phyloP scores from a whole-genome alignment of 2,329 filamentous ascomycete genomes.

The Colletotrichum endophyticum region DNA sequence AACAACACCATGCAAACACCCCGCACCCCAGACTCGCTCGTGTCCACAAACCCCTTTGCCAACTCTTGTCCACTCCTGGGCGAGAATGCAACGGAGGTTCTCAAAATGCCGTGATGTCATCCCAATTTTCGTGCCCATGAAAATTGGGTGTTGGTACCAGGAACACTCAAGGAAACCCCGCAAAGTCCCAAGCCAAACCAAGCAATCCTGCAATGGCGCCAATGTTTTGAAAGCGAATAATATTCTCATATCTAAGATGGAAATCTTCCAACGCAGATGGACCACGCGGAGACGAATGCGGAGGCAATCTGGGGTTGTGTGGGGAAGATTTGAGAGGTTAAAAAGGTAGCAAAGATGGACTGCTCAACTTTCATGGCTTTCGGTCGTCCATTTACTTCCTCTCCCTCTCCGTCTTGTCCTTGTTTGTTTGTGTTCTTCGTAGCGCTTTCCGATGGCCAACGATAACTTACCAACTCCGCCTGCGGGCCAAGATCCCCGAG shows the following conservation, averaged over 20 bases:
- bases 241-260: background rate
- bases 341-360: background rate
- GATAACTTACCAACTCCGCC: background rate
- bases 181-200: background rate
- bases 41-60: slow-evolving; percentile 2
- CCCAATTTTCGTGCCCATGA: background rate
- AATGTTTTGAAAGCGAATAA: background rate
- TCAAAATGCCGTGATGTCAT: background rate
- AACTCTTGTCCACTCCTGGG: slow-evolving; percentile 5
- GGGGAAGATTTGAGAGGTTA: background rate
- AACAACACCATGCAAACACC: background rate
- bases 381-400: background rate
- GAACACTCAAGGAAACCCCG: background rate
- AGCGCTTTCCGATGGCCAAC: background rate
- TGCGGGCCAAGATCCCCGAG: background rate
- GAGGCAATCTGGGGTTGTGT: slow-evolving; percentile 1
- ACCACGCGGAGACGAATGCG: background rate
- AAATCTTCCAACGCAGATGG: background rate
- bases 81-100: background rate
- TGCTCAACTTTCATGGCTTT: background rate
- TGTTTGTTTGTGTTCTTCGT: background rate
- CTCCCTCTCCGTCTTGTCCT: background rate
- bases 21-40: background rate
- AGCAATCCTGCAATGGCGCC: background rate
- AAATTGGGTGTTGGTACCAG: background rate